phyloP scores from a whole-genome alignment of 495 filamentous ascomycete genomes.

The Lepraria neglecta region DNA sequence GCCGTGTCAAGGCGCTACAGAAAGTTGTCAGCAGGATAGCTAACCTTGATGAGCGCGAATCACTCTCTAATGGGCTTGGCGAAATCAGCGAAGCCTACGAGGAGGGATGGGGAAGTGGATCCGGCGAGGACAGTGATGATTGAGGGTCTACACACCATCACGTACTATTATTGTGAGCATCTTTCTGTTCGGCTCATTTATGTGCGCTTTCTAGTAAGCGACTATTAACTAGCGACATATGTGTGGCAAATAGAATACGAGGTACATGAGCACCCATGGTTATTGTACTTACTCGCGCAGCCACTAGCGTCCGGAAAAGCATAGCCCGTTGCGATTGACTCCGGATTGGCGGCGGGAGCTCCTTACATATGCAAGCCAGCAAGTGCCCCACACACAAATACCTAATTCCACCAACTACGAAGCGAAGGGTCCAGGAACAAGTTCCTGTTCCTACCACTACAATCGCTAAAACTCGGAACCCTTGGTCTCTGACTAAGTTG shows the following conservation, averaged over 20 bases:
- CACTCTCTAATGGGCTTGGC: slow-evolving; percentile 71
- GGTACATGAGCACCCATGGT: neutral
- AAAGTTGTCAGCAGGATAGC: slow-evolving; percentile 51
- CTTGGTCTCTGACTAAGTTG: neutral
- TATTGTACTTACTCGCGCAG: neutral
- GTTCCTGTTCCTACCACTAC: neutral
- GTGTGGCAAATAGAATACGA: slow-evolving; percentile 2
- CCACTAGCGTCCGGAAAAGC: neutral
- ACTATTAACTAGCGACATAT: slow-evolving; percentile 11
- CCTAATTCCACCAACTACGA: neutral
- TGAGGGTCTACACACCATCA: slow-evolving; percentile 4
- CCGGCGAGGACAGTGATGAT: slow-evolving; percentile 71
- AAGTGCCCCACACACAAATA: neutral
- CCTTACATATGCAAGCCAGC: neutral
- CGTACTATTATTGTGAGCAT: neutral
- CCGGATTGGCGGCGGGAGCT: neutral
- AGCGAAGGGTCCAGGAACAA: neutral
- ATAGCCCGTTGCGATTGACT: too few relatives aligned
- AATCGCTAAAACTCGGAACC: neutral
- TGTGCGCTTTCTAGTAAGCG: neutral
- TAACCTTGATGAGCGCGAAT: slow-evolving; percentile 72
- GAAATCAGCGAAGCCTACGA: slow-evolving; percentile 83
- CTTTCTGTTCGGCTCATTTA: neutral
- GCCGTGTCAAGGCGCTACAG: slow-evolving; percentile 60
- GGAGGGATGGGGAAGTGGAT: slow-evolving; percentile 82